Evolutionary conservation across 1,139 yeast genomes (phyloP).

Genomic region (Starmera stellimalicola): DNA sequence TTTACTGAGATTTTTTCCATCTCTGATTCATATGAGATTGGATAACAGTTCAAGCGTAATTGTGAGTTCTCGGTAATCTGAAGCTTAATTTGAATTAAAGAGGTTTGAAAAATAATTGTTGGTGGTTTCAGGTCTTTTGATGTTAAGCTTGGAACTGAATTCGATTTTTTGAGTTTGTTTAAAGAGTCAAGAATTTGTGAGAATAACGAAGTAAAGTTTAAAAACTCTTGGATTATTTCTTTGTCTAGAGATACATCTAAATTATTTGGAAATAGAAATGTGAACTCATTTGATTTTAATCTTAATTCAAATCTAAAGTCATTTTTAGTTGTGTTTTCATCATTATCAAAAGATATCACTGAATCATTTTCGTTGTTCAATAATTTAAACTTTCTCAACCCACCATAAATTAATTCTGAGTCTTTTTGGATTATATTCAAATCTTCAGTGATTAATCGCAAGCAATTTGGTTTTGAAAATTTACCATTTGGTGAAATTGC

Average conservation of each 20-base stretch:
- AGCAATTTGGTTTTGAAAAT: constrained; percentile 26
- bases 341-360: constrained; percentile 19
- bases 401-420: constrained; percentile 37
- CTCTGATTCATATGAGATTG: constrained; percentile 14
- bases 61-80: constrained; percentile 1
- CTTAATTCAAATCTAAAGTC: constrained; percentile 48
- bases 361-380: constrained; percentile 18
- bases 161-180: constrained; percentile 6
- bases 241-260: constrained; percentile 28
- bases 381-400: constrained; percentile 28
- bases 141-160: not conserved
- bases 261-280: constrained; percentile 37
- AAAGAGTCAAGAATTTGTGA: constrained; percentile 17
- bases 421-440: constrained; percentile 35
- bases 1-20: constrained; percentile 5
- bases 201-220: constrained; percentile 7
- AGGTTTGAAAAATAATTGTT: constrained; percentile 13
- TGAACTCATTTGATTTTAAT: constrained; percentile 27
- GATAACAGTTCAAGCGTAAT: constrained; percentile 8
- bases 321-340: constrained; percentile 23
- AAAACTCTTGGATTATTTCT: constrained; percentile 6
- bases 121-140: constrained; percentile 2
- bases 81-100: constrained; percentile 8
- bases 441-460: constrained; percentile 25
- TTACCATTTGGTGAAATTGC: constrained; percentile 31